These are phyloP conservation scores for Aphanomyces cochlioides DNA, from an alignment of 352 stramenopile species.

Conservation along the genomic window DNA sequence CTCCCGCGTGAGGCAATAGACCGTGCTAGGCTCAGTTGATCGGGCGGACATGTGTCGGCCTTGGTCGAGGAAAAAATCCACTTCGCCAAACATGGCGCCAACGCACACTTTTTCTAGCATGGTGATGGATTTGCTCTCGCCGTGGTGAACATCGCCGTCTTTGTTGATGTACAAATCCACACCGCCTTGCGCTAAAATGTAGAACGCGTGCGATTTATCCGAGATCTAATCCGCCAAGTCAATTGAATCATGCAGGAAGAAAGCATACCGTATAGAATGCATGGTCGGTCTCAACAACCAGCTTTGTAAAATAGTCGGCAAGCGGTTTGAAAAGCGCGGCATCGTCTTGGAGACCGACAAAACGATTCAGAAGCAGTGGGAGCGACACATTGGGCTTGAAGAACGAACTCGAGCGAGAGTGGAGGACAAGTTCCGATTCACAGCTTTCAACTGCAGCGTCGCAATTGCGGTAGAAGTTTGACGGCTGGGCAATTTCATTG, in stretches of 20 bases:
- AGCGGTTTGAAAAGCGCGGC: slow-evolving; percentile 60
- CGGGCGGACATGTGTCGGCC: slow-evolving; percentile 58
- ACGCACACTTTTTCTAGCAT: slow-evolving; percentile 67
- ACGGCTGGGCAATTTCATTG: slow-evolving; percentile 70
- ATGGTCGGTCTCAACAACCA: slow-evolving; percentile 50
- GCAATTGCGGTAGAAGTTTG: slow-evolving; percentile 61
- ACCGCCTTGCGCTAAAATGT: slow-evolving; percentile 67
- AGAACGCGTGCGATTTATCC: slow-evolving; percentile 59
- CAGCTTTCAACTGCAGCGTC: slow-evolving; percentile 75
- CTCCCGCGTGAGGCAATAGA: slow-evolving; percentile 66
- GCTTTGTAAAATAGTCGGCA: slow-evolving; percentile 59
- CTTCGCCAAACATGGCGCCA: slow-evolving; percentile 80
- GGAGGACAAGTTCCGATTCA: slow-evolving; percentile 50
- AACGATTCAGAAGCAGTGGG: slow-evolving; percentile 65
- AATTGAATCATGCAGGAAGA: neutral
- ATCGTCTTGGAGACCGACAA: slow-evolving; percentile 72
- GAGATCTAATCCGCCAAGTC: slow-evolving; percentile 23
- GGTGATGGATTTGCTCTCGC: slow-evolving; percentile 45
- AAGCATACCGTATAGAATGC: slow-evolving; percentile 67
- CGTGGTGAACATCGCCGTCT: slow-evolving; percentile 44
- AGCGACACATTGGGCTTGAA: slow-evolving; percentile 50
- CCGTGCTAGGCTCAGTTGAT: slow-evolving; percentile 48
- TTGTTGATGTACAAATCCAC: slow-evolving; percentile 77
- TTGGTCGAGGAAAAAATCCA: slow-evolving; percentile 80
- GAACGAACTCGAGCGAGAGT: slow-evolving; percentile 34